Conservation (phyloP, 495 filamentous ascomycete genomes). For the Neurospora cerealis region DNA sequence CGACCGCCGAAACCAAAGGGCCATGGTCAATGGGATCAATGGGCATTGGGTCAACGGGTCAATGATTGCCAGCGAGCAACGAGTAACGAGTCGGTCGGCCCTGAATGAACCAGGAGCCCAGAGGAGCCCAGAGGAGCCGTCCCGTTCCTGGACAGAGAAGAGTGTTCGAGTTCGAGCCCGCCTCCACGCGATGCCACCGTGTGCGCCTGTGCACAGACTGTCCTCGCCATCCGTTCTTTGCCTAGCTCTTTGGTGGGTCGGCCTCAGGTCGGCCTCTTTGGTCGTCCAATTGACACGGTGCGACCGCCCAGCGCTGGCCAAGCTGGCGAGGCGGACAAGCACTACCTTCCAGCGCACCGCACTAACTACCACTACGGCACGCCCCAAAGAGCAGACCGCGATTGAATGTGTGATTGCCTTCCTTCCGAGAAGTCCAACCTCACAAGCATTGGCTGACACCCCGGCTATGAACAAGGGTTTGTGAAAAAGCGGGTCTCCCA, state of each 20-base stretch:
- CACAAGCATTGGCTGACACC: conserved; percentile 10
- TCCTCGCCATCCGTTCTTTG: neutral
- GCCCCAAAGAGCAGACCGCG: conserved; percentile 2
- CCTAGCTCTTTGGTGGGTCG: conserved; percentile 5
- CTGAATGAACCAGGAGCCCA: neutral
- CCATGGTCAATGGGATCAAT: neutral
- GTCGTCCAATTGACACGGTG: conserved; percentile 16
- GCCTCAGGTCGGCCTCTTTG: conserved; percentile 12
- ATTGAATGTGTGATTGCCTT: conserved; percentile 14
- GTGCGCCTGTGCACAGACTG: conserved; percentile 9
- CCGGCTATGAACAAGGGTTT: neutral
- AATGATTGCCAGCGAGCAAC: neutral
- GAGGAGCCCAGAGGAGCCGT: neutral
- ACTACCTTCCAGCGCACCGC: neutral
- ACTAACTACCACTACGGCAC: neutral
- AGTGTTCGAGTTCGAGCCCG: conserved; percentile 10
- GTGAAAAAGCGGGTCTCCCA: conserved; percentile 10
- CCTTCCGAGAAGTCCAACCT: conserved; percentile 8
- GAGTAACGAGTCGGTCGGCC: neutral
- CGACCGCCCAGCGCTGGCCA: neutral
- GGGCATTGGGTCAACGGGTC: neutral
- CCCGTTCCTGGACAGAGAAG: conserved; percentile 1
- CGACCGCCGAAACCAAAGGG: neutral
- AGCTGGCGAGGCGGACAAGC: neutral
- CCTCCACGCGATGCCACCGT: conserved; percentile 8